Evolutionary conservation across 2,329 filamentous ascomycete genomes (phyloP).

Genomic region (Cladophialophora exuberans): DNA sequence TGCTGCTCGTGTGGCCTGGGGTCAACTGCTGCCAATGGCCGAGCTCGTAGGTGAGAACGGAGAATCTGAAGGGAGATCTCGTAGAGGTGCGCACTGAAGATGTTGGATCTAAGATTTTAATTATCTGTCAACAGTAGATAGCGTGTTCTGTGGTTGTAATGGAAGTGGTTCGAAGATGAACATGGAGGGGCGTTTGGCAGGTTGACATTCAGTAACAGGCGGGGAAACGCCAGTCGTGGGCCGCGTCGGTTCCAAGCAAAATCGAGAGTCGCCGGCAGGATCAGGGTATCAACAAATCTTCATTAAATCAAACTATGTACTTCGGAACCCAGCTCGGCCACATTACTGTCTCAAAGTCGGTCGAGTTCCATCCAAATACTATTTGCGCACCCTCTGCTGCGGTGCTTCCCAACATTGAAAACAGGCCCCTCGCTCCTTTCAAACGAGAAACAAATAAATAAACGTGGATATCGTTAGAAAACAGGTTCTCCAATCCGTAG

Average conservation of each 20-base stretch:
- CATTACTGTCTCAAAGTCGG: not conserved
- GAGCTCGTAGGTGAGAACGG: too few species aligned
- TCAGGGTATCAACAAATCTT: conserved; percentile 1
- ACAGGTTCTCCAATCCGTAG: conserved; percentile 17
- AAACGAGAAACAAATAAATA: conserved; percentile 16
- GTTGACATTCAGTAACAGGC: too few species aligned
- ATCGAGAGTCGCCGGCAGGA: not conserved
- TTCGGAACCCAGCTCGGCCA: not conserved
- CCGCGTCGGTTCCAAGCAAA: not conserved
- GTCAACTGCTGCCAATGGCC: not conserved
- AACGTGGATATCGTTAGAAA: conserved; percentile 26
- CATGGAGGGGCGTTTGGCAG: too few species aligned
- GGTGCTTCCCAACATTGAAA: conserved; percentile 8
- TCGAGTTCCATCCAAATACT: not conserved
- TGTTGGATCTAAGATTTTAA: too few species aligned
- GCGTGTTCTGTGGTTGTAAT: too few species aligned
- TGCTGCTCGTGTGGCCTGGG: not conserved
- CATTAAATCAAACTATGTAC: conserved; percentile 14
- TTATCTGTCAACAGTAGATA: too few species aligned
- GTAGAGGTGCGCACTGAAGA: too few species aligned
- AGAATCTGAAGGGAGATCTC: too few species aligned
- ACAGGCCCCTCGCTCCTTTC: too few species aligned
- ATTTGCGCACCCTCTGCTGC: not conserved
- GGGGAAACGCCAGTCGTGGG: not conserved
- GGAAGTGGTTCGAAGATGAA: too few species aligned